Evolutionary conservation across 192 early-diverging fungal genomes (phyloP).

Genomic region (Umbelopsis sp.): DNA sequence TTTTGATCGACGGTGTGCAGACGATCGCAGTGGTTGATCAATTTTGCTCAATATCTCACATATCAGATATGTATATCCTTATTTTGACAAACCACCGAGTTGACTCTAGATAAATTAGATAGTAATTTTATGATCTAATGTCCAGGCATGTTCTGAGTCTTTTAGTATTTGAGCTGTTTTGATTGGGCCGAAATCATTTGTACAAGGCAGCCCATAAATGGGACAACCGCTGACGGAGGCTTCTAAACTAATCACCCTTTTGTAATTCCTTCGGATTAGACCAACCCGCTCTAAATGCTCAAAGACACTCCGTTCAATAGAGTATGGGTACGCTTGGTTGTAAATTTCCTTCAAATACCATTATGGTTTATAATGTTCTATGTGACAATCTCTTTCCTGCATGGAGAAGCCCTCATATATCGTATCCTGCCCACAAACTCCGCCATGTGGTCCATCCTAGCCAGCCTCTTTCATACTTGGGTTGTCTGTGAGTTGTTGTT

Average conservation of each 20-base stretch:
- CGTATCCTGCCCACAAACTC: neutral
- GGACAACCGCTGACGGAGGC: neutral
- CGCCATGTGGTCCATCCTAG: neutral
- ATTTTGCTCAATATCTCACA: too few relatives aligned
- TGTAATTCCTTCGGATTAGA: neutral
- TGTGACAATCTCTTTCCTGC: neutral
- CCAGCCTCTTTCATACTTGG: neutral
- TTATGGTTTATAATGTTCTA: neutral
- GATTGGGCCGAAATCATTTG: too few relatives aligned
- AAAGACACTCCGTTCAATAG: neutral
- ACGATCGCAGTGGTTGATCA: too few relatives aligned
- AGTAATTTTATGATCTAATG: too few relatives aligned
- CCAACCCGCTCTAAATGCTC: neutral
- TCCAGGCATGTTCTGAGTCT: too few relatives aligned
- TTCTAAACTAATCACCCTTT: neutral
- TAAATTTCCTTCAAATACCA: neutral
- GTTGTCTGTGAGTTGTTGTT: neutral
- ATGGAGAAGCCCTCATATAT: neutral
- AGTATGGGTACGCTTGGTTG: neutral
- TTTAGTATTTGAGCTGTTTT: too few relatives aligned
- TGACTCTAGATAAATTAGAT: too few relatives aligned
- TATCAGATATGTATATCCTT: too few relatives aligned
- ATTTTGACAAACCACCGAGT: too few relatives aligned
- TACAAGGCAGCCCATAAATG: too few relatives aligned
- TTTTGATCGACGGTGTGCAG: too few relatives aligned